Percentiles rank a stretch among this genome's conserved stretches.
Conservation (phyloP, 1,284 basidiomycete species). For the Boletus holoroseus region DNA sequence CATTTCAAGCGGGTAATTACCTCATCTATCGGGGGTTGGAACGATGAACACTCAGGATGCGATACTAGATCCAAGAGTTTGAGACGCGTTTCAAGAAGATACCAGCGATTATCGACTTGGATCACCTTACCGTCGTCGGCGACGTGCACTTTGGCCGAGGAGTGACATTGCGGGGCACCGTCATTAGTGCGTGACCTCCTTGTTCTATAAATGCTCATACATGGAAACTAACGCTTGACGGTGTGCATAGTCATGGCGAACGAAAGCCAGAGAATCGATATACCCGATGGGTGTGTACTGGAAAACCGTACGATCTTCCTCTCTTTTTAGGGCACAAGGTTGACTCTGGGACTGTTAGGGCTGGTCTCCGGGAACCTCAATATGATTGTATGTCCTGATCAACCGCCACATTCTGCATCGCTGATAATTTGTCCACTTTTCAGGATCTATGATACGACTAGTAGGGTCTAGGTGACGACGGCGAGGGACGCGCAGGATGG, state of each 20-base stretch:
- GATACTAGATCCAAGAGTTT: conserved; percentile 77
- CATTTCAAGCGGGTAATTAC: conserved; percentile 75
- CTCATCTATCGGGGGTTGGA: neutral
- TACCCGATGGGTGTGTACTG: conserved; percentile 89
- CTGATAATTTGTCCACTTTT: conserved; percentile 73
- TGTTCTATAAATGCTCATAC: neutral
- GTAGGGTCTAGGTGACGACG: conserved; percentile 71
- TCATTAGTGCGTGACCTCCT: conserved; percentile 43
- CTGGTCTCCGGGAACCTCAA: conserved; percentile 59
- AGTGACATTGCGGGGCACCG: conserved; percentile 81
- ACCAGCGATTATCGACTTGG: conserved; percentile 85
- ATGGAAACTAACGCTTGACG: neutral
- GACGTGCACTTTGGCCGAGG: conserved; percentile 93
- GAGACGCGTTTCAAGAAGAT: conserved; percentile 96
- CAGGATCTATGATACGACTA: conserved; percentile 95
- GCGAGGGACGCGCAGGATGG: neutral
- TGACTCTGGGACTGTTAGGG: conserved; percentile 30
- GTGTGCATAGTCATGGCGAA: conserved; percentile 60
- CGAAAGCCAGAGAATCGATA: conserved; percentile 89
- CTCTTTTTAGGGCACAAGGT: neutral
- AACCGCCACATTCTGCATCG: neutral
- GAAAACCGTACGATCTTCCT: conserved; percentile 68
- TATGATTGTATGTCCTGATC: conserved; percentile 47
- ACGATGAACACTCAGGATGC: neutral
- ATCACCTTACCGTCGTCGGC: conserved; percentile 93